A percentile compares a stretch with the other conserved stretches of the same genome.
phyloP scores from a whole-genome alignment of 306 rosid genomes.

The Cicer pinnatifidum region DNA sequence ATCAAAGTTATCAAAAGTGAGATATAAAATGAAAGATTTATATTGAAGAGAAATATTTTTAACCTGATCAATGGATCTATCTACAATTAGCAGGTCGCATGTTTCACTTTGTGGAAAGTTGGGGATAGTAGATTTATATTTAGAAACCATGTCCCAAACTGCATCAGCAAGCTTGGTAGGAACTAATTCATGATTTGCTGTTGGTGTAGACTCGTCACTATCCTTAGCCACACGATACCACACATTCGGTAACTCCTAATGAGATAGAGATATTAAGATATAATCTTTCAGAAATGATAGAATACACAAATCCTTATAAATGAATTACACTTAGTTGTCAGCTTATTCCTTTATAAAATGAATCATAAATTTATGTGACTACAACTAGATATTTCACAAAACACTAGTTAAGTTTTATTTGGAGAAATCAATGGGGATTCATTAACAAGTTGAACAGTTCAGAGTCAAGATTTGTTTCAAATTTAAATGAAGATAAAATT shows the following conservation, averaged over 20 bases:
- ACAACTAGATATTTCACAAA: slow-evolving; percentile 18
- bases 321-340: slow-evolving; percentile 1
- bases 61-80: slow-evolving; percentile 94
- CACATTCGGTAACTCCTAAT: slow-evolving; percentile 78
- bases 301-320: slow-evolving; percentile 4
- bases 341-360: slow-evolving; percentile 25
- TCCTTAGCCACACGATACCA: slow-evolving; percentile 69
- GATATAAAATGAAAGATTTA: slow-evolving; percentile 36
- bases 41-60: slow-evolving; percentile 35
- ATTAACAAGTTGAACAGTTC: too few species aligned
- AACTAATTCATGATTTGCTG: slow-evolving; percentile 57
- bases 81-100: slow-evolving; percentile 88
- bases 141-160: slow-evolving; percentile 72
- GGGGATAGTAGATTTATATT: slow-evolving; percentile 78
- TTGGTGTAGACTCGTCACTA: slow-evolving; percentile 51
- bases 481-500: too few species aligned
- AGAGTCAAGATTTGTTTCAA: too few species aligned
- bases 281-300: slow-evolving; percentile 22
- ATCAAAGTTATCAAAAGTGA: slow-evolving; percentile 36
- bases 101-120: slow-evolving; percentile 84
- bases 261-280: slow-evolving; percentile 37
- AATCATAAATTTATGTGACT: slow-evolving; percentile 29
- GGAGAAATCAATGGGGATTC: neutral
- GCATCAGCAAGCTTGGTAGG: slow-evolving; percentile 78
- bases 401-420: neutral